These are phyloP conservation scores for Tetracladium maxilliforme DNA, from an alignment of 2,329 filamentous ascomycete species.

Conservation along the genomic window DNA sequence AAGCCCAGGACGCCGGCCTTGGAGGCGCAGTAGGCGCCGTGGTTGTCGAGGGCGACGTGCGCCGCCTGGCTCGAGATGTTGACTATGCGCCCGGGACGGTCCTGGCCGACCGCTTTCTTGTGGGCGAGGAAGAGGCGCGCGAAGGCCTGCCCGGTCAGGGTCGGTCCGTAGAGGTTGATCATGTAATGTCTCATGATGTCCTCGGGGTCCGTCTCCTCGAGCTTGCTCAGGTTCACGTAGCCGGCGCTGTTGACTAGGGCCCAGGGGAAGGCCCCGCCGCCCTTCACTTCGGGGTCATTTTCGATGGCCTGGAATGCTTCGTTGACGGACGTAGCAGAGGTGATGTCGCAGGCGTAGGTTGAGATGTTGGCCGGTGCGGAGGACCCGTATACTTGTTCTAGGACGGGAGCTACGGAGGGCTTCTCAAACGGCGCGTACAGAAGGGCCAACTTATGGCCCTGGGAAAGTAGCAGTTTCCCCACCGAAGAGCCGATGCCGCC, in stretches of 20 bases:
- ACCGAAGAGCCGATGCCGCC: too few relatives aligned
- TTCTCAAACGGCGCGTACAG: too few relatives aligned
- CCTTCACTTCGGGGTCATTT: too few relatives aligned
- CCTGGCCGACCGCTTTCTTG: conserved; percentile 7
- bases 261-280: conserved; percentile 12
- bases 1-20: conserved; percentile 27
- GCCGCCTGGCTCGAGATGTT: conserved; percentile 29
- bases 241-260: conserved; percentile 18
- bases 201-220: conserved; percentile 22
- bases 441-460: too few relatives aligned
- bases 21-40: conserved; percentile 30
- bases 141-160: conserved; percentile 28
- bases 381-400: too few relatives aligned
- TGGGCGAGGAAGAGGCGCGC: conserved; percentile 21
- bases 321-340: conserved; percentile 12
- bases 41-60: conserved; percentile 25
- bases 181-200: conserved; percentile 26
- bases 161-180: conserved; percentile 26
- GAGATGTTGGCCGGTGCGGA: too few relatives aligned
- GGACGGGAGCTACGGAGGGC: too few relatives aligned
- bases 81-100: conserved; percentile 24
- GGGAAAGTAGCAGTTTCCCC: too few relatives aligned
- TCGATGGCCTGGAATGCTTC: conserved; percentile 10
- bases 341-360: conserved; percentile 18
- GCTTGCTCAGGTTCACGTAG: conserved; percentile 26